These are phyloP conservation scores for Phytophthora sansomeana DNA, from an alignment of 352 stramenopile species.

Conservation along the genomic window DNA sequence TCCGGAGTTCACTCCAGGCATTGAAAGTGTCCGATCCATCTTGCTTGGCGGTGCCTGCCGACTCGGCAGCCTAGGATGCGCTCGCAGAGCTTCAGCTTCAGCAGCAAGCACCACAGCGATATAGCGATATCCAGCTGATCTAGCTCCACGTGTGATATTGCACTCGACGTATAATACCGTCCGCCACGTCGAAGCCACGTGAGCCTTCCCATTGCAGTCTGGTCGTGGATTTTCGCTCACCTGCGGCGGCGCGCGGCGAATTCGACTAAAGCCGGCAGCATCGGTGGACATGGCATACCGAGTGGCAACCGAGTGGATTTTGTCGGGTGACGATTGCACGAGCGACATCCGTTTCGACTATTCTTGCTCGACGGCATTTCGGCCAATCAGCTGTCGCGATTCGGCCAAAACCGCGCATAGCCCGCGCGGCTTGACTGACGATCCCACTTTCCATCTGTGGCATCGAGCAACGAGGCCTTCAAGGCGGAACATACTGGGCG, in stretches of 20 bases:
- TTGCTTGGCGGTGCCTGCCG: no score
- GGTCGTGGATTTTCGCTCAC: conserved; percentile 9
- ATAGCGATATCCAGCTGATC: no score
- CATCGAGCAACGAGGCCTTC: conserved; percentile 21
- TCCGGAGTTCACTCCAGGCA: neutral
- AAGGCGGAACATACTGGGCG: conserved; percentile 35
- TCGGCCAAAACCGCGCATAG: neutral
- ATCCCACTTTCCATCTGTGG: conserved; percentile 30
- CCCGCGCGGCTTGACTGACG: conserved; percentile 16
- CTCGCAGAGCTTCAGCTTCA: no score
- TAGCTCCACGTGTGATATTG: no score
- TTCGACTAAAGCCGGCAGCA: conserved; percentile 14
- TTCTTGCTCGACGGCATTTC: conserved; percentile 18
- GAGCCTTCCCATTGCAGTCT: neutral
- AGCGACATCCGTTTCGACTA: conserved; percentile 23
- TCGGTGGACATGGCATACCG: conserved; percentile 16
- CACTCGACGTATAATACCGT: no score
- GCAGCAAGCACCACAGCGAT: neutral
- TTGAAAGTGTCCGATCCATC: neutral
- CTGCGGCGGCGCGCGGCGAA: conserved; percentile 14
- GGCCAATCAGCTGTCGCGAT: conserved; percentile 30
- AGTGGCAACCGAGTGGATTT: conserved; percentile 31
- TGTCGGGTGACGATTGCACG: conserved; percentile 24
- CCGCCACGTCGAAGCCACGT: no score
- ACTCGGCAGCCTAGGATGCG: no score